Evolutionary conservation across 768 basidiomycete species (phyloP).

Genomic region (Rhodocollybia butyracea): DNA sequence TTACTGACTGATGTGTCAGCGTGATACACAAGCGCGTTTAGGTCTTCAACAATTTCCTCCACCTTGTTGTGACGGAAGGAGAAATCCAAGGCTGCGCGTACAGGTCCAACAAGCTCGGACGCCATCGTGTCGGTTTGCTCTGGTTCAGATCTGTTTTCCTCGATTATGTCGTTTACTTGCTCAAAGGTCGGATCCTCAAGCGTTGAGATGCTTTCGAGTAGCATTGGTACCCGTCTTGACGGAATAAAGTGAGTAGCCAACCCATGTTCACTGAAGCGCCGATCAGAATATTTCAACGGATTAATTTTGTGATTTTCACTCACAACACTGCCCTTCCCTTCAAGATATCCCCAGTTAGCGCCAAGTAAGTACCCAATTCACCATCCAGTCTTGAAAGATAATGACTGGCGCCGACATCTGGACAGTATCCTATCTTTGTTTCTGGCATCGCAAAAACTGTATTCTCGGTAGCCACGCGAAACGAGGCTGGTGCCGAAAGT

Average conservation of each 20-base stretch:
- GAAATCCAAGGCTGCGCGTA: slow-evolving; percentile 75
- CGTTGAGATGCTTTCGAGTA: slow-evolving; percentile 65
- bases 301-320: slow-evolving; percentile 28
- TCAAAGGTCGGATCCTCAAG: slow-evolving; percentile 42
- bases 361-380: slow-evolving; percentile 90
- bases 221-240: slow-evolving; percentile 65
- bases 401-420: slow-evolving; percentile 91
- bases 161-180: slow-evolving; percentile 53
- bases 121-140: slow-evolving; percentile 51
- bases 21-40: slow-evolving; percentile 41
- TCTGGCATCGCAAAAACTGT: slow-evolving; percentile 96
- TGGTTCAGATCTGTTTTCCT: slow-evolving; percentile 71
- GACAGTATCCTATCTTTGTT: slow-evolving; percentile 85
- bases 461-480: slow-evolving; percentile 92
- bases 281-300: slow-evolving; percentile 7
- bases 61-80: slow-evolving; percentile 74
- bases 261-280: slow-evolving; percentile 69
- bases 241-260: slow-evolving; percentile 93
- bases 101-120: slow-evolving; percentile 49
- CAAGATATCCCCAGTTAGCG: slow-evolving; percentile 71
- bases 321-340: slow-evolving; percentile 84
- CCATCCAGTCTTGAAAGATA: slow-evolving; percentile 91
- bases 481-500: slow-evolving; percentile 76
- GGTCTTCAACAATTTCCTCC: slow-evolving; percentile 60
- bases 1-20: slow-evolving; percentile 44